Evolutionary conservation across 768 basidiomycete species (phyloP).

Genomic region (Suillus paluster): DNA sequence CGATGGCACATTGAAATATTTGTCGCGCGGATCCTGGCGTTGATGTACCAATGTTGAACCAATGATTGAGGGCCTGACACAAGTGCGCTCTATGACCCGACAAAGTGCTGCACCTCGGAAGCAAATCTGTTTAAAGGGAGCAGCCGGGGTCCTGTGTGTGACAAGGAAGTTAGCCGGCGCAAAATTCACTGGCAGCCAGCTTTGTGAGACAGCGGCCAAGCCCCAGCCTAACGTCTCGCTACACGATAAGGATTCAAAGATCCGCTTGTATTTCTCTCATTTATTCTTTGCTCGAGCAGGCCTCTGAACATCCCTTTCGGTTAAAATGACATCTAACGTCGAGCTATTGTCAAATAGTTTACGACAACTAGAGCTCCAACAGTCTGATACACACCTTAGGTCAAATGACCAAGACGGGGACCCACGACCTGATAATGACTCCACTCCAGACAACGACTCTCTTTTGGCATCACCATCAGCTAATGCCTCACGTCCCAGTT

Average conservation of each 20-base stretch:
- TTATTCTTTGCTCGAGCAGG: conserved; percentile 20
- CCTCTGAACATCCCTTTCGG: conserved; percentile 18
- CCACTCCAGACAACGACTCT: conserved; percentile 4
- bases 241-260: background rate
- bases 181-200: background rate
- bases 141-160: conserved; percentile 4
- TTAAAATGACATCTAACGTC: conserved; percentile 37
- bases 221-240: background rate
- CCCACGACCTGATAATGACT: conserved; percentile 11
- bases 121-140: background rate
- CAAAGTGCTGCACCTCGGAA: background rate
- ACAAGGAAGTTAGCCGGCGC: no score
- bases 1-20: no score
- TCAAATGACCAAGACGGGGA: conserved; percentile 15
- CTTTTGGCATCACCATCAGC: conserved; percentile 20
- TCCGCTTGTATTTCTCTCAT: background rate
- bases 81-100: background rate
- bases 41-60: no score
- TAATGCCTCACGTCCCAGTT: conserved; percentile 21
- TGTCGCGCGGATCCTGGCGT: background rate
- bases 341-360: conserved; percentile 51
- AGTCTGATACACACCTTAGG: conserved; percentile 15
- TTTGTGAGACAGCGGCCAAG: background rate
- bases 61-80: no score
- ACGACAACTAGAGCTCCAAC: conserved; percentile 48